Evolutionary conservation across 768 basidiomycete species (phyloP), one percentile per base, ranked within the genome.

Genomic region (Dioszegia aurantiaca): DNA sequence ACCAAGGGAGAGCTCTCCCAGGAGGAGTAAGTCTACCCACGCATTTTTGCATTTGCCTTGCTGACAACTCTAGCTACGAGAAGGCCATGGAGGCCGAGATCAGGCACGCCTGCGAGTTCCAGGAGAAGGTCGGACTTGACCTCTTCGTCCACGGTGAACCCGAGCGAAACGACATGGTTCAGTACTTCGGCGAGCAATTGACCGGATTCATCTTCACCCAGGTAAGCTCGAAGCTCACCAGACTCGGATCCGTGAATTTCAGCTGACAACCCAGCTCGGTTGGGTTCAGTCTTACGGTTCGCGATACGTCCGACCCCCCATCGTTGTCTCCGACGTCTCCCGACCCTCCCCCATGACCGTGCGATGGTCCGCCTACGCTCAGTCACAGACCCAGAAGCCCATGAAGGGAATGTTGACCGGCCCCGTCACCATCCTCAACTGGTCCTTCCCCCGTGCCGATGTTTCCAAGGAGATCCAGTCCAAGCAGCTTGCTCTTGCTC

Each of bases 351-450:
- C 94, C 49, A 98, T 99, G 82, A 97, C 95, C 72, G 93, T 98
- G 75, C 85, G 84, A 77, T 99, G 95, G 95, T 90, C 88, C 62
- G 84, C 85, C 72, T 98, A 94, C 78, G 95, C 95, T 55, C 95
- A 98, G 82, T 91, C 88, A 75, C 75, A 97, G 73, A 89, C 93
- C 68, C 80, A 84, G 76, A 86, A 85, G 78, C 95, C 93, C 69
- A 92, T 99, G 90, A 99, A 99, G 86, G 94, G 94, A 68, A 97
- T 98, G 95, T 83, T 98, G 56, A 93, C 94, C 56, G 94, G 94
- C 63, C 93, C 92, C 19, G 93, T 97, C 78, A 74, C 74, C 67
- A 95, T 99, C 80, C 85, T 98, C 79, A 98, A 98, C 84, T 99
- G 95, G 95, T 98, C 95, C 31, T 99, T 99, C 93, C 95, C 95